Evolutionary conservation across 257 asterid species (phyloP), one percentile per base, ranked within the genome.

Genomic region (Gentiana straminea): DNA sequence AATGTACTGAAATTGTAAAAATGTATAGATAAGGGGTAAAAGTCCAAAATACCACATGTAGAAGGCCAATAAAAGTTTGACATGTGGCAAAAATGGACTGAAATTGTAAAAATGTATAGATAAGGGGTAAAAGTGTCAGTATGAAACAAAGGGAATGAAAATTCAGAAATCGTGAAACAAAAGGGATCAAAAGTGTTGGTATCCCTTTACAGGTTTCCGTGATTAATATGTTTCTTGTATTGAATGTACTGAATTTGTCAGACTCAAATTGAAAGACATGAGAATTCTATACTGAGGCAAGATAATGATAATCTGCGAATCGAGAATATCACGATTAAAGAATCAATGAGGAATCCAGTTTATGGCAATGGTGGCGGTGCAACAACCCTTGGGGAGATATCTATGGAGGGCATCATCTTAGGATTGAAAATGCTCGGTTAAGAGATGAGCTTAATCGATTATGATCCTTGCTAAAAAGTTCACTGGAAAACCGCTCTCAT

Each of bases 231-330:
- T 24, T 24, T 24, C 24, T 24, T 24, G 24, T 24, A 24, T 24
- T 24, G 24, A 24, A 24, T 24, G 24, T 24, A 24, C 24, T 24
- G 24, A 24, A 24, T 24, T 24, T 24, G 24, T 35, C 60, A 88
- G 97, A 79, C 85, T 35, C 94, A 83, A 75, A 35, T 83, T 55
- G 97, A 83, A 62, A 87, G 86, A 41, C 90, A 81, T 33, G 95
- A 89, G 53, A 83, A 89, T 64, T 61, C 77, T 7, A 70, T 83
- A 43, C 86, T 89, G 39, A 81, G 81, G 52, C 80, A 83, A 65
- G 94, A 83, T 43, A 81, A 89, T 8, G 89, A 83, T 51, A 85
- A 81, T 75, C 95, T 89, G 43, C 77, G 81, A 2, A 59, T 81
- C 2, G 97, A 89, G 77, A 89, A 85, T 66, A 68, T 80, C 3